Base-by-base conservation (phyloP, 768 basidiomycete species). In the Termitomyces sp. region DNA sequence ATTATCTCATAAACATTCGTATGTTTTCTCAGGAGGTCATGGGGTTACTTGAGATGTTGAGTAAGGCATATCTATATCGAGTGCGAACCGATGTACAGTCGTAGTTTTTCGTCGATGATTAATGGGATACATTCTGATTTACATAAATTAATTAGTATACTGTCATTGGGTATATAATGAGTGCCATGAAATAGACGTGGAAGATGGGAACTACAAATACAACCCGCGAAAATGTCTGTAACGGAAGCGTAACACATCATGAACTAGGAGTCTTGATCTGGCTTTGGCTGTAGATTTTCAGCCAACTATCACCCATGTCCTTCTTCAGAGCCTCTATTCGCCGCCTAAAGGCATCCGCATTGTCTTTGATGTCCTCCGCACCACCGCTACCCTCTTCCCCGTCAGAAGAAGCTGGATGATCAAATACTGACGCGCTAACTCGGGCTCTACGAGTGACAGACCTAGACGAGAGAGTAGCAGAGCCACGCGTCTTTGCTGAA, bases 251-350 rank as follows among this genome's bases (percentile, higher is more conserved):
- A 33, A 39, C 7, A 20, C 18, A 35, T 62, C 56, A 62, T 16
- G 58, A 35, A 31, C 47, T 44, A 12, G 46, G 36, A 27, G 51
- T 50, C 60, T 58, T 63, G 50, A 64, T 53, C 52, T 68, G 63
- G 38, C 83, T 84, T 73, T 89, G 86, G 56, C 83, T 89, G 63
- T 89, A 85, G 32, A 94, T 90, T 68, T 88, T 89, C 64, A 95
- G 64, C 91, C 91, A 95, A 10, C 85, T 84, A 22, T 94, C 93
- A 2, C 93, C 93, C 78, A 94, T 92, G 63, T 95, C 93, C 56
- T 83, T 78, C 68, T 90, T 85, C 67, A 95, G 63, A 16, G 86
- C 86, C 74, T 94, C 93, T 48, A 95, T 88, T 62, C 79, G 79
- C 53, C 82, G 80, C 44, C 93, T 78, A 67, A 89, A 91, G 41